Base-by-base conservation (phyloP, 2,329 filamentous ascomycete genomes). In the Volutella citrinella region DNA sequence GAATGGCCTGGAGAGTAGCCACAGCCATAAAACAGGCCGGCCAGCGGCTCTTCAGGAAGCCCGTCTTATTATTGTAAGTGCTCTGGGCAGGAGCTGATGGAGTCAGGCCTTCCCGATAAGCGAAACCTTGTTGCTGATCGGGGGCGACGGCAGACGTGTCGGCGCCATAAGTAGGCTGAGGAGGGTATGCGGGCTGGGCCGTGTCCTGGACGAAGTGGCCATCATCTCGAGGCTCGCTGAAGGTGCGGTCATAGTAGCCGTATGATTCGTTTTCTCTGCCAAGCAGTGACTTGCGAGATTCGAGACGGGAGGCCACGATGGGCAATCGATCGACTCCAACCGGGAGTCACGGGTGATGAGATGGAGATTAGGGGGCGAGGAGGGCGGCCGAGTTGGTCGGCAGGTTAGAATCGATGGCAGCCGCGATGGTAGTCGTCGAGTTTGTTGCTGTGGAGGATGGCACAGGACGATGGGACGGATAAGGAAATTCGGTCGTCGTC, bases 1-100 rank as follows among this genome's bases (percentile, higher is more conserved):
- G 75, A 41, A 84, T 65, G 43, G 88, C 86, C 70, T 98, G 93
- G 37, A 86, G 45, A 27, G 83, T 63, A 21, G 87, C 81, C 21
- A 85, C 74, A 45, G 80, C 61, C 64, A 94, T 79, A 59, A 97
- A 97, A 42, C 80, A 70, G 72, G 88, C 91, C 12, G 90, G 89
- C 91, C 93, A 98, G 55, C 75, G 78, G 37, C 86, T 85, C 57
- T 81, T 86, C 51, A 94, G 83, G 51, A 85, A 79, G 58, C 89
- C 91, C 69, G 90, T 52, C 36, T 44, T 55, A 39, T 52, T 52
- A 24, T 49, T 50, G 26, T 55, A 48, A 19, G 60, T 55, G 37
- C 57, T 59, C 26, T 45, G 40, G 12, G 60, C 48, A 10, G 56
- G 52, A 19, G 49, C 48, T 13, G 63, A 61, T 18, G 59, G 46